Evolutionary conservation across 345 rosid species (phyloP).

Genomic region (Pistacia vera): DNA sequence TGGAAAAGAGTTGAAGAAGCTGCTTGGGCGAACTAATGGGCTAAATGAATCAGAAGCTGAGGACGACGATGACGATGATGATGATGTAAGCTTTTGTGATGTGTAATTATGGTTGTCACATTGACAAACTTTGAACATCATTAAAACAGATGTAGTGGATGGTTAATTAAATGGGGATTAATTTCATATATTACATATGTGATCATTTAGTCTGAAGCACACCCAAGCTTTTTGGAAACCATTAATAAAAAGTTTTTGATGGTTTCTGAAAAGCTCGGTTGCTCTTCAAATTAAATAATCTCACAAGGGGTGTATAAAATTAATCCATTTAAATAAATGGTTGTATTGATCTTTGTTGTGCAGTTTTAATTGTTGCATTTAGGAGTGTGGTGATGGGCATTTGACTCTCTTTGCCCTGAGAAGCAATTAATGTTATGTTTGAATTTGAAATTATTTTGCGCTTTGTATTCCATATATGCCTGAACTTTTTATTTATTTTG

Average conservation of each 20-base stretch:
- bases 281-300: no score
- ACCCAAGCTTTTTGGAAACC: no score
- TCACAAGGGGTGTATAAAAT: no score
- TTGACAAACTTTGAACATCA: neutral
- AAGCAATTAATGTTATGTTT: neutral
- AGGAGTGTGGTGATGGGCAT: neutral
- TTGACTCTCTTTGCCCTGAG: neutral
- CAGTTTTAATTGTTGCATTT: neutral
- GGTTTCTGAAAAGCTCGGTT: no score
- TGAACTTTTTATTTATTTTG: neutral
- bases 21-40: conserved; percentile 76
- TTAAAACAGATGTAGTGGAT: neutral
- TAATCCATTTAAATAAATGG: neutral
- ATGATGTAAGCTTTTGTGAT: conserved; percentile 60
- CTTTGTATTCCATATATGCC: neutral
- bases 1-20: conserved; percentile 93
- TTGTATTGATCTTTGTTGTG: neutral
- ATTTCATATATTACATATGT: no score
- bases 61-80: conserved; percentile 79
- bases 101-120: conserved; percentile 3
- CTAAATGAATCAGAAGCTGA: conserved; percentile 78
- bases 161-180: no score
- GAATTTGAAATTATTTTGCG: neutral
- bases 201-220: no score
- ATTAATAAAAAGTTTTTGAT: no score